phyloP scores from a whole-genome alignment of 768 basidiomycete species.

The Krasilnikovozyma curviuscula region DNA sequence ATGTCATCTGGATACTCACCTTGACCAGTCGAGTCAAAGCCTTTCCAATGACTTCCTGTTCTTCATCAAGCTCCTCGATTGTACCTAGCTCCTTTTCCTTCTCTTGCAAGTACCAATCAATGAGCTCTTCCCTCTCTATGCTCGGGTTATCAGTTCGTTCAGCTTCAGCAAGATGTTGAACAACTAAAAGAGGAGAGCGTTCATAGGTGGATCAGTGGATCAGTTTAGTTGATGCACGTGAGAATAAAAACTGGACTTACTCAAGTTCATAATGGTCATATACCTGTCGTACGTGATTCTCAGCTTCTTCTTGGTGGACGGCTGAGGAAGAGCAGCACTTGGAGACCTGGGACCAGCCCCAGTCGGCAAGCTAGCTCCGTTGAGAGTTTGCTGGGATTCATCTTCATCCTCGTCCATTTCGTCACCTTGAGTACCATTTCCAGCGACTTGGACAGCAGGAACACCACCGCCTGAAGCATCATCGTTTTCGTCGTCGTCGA shows the following conservation, averaged over 20 bases:
- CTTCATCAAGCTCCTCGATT: conserved; percentile 71
- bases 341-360: conserved; percentile 20
- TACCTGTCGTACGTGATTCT: conserved; percentile 93
- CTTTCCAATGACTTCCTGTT: conserved; percentile 76
- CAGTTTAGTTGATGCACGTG: not conserved
- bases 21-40: conserved; percentile 76
- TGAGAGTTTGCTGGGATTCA: not conserved
- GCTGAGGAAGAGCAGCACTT: conserved; percentile 28
- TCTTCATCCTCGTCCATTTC: conserved; percentile 38
- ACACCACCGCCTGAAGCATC: conserved; percentile 29
- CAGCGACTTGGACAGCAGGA: conserved; percentile 33
- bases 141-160: conserved; percentile 61
- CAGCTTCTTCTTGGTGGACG: conserved; percentile 38
- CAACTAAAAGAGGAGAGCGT: conserved; percentile 29
- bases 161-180: conserved; percentile 55
- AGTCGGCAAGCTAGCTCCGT: not conserved
- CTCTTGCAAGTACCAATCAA: conserved; percentile 89
- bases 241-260: conserved; percentile 6
- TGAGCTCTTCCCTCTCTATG: conserved; percentile 71
- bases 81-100: conserved; percentile 66
- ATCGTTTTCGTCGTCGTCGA: conserved; percentile 59
- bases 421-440: conserved; percentile 26
- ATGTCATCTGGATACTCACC: conserved; percentile 31
- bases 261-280: conserved; percentile 64
- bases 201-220: not conserved